Evolutionary conservation across 2,329 filamentous ascomycete species (phyloP).

Genomic region (Ophiocordyceps sinensis): DNA sequence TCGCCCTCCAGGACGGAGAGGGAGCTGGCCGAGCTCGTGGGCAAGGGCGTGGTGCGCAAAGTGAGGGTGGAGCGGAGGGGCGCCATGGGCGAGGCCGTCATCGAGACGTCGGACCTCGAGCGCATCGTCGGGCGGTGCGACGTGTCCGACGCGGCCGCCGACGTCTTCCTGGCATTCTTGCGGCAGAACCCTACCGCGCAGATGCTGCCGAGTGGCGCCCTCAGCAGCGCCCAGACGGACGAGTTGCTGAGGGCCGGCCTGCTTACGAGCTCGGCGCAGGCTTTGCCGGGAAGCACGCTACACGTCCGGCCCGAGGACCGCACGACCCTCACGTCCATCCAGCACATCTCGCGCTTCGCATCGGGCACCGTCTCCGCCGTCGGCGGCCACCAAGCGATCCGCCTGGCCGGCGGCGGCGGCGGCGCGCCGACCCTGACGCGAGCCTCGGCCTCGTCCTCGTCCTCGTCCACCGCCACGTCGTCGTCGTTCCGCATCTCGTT

Average conservation of each 20-base stretch:
- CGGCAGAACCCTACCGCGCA: constrained; percentile 30
- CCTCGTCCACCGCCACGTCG: constrained; percentile 1
- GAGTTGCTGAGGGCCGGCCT: constrained; percentile 53
- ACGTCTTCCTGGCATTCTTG: constrained; percentile 38
- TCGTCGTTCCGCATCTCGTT: constrained; percentile 40
- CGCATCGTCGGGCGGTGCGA: constrained; percentile 22
- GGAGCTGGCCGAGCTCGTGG: constrained; percentile 47
- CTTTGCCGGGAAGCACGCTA: constrained; percentile 20
- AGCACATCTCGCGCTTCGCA: constrained; percentile 47
- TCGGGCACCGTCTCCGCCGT: constrained; percentile 56
- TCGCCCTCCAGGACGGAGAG: constrained; percentile 52
- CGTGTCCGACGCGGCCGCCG: constrained; percentile 27
- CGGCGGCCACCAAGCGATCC: constrained; percentile 51
- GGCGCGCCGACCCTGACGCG: constrained; percentile 5
- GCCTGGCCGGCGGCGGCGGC: constrained; percentile 45
- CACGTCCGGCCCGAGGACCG: constrained; percentile 36
- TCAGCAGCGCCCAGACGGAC: constrained; percentile 34
- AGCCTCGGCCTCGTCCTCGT: constrained; percentile 5
- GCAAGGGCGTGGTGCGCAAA: constrained; percentile 42
- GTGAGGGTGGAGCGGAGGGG: constrained; percentile 48
- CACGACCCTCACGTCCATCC: constrained; percentile 43
- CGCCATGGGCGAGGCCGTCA: constrained; percentile 48
- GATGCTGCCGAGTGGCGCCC: constrained; percentile 10
- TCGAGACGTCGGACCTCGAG: constrained; percentile 43
- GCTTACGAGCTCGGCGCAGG: constrained; percentile 33